These are phyloP conservation scores for Alternaria panax DNA, from an alignment of 2,329 filamentous ascomycete genomes.

Conservation along the genomic window DNA sequence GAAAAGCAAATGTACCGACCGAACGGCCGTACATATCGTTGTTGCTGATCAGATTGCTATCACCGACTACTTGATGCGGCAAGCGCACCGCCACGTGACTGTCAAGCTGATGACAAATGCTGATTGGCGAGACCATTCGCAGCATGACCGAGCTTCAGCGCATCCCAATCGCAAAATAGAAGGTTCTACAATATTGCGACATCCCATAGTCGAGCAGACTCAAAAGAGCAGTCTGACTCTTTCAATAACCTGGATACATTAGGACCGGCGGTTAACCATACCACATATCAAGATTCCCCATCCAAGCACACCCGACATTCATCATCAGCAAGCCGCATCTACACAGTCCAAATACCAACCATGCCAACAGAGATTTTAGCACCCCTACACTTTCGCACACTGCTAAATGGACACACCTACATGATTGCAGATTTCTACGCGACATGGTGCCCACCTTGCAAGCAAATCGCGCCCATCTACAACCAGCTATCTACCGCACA, in stretches of 20 bases:
- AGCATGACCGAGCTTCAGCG: background rate
- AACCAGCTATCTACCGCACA: constrained; percentile 60
- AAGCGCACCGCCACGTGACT: constrained; percentile 18
- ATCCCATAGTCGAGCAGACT: background rate
- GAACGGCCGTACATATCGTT: background rate
- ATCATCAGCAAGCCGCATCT: background rate
- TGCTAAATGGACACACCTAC: constrained; percentile 46
- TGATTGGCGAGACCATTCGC: constrained; percentile 10
- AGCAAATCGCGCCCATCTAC: constrained; percentile 61
- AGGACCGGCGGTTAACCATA: background rate
- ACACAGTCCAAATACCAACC: constrained; percentile 3
- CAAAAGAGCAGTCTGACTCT: background rate
- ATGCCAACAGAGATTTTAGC: constrained; percentile 46
- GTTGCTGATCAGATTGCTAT: background rate
- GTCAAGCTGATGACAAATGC: constrained; percentile 31
- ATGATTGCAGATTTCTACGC: constrained; percentile 62
- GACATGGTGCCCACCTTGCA: constrained; percentile 66
- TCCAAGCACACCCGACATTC: background rate
- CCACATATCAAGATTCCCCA: background rate
- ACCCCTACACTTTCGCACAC: constrained; percentile 45
- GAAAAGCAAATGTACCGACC: background rate
- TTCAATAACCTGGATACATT: background rate
- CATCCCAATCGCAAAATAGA: constrained; percentile 13
- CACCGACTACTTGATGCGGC: constrained; percentile 13
- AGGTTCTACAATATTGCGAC: constrained; percentile 31